Evolutionary conservation across 805 yeast species (phyloP).

Genomic region (Dipodascopsis uninucleata): DNA sequence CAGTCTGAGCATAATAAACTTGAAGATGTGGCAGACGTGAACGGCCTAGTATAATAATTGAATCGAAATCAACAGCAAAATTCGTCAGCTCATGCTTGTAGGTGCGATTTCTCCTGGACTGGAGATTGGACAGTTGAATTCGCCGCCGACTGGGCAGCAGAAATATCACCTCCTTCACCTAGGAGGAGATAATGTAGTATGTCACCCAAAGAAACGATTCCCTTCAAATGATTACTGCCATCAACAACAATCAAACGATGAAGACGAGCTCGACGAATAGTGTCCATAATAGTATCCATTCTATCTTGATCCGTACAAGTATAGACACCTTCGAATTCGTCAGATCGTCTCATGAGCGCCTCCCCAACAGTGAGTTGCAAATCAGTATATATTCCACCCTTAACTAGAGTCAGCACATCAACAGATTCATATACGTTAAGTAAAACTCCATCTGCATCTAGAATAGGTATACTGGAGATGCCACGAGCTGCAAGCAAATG

Average conservation of each 20-base stretch:
- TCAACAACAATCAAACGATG: slow-evolving; percentile 93
- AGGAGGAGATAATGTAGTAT: slow-evolving; percentile 76
- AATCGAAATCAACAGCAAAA: no score
- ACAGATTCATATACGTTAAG: slow-evolving; percentile 94
- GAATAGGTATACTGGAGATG: slow-evolving; percentile 91
- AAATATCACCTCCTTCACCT: slow-evolving; percentile 52
- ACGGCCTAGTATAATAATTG: no score
- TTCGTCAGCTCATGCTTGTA: no score
- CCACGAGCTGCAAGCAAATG: slow-evolving; percentile 70
- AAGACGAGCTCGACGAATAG: slow-evolving; percentile 83
- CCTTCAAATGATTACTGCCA: slow-evolving; percentile 57
- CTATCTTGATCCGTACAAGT: slow-evolving; percentile 88
- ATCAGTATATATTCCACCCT: slow-evolving; percentile 92
- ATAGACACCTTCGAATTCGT: slow-evolving; percentile 92
- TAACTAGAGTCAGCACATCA: slow-evolving; percentile 86
- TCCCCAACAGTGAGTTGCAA: slow-evolving; percentile 90
- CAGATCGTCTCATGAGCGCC: slow-evolving; percentile 87
- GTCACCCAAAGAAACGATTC: slow-evolving; percentile 88
- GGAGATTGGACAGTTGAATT: no score
- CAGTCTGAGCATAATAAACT: no score
- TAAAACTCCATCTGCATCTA: slow-evolving; percentile 66
- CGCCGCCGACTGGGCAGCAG: no score
- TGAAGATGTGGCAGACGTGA: no score
- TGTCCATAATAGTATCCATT: slow-evolving; percentile 84
- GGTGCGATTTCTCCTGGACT: no score